Base-by-base conservation (phyloP, 2,329 filamentous ascomycete species). In the Sordariomycetes sp. region DNA sequence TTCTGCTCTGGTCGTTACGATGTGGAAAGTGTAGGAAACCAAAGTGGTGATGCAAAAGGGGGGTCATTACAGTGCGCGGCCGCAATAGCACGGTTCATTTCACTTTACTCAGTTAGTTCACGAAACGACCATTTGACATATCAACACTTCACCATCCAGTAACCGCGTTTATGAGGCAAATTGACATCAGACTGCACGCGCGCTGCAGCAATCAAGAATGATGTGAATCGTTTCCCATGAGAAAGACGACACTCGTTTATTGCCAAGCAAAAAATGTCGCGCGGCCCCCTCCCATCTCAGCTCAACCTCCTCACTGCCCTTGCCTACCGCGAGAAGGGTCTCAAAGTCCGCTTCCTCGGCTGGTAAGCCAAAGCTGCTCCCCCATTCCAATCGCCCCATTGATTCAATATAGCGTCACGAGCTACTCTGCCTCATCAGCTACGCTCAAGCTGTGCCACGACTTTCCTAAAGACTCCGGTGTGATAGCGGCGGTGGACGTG, bases 271-370 rank as follows among this genome's bases (percentile, higher is more conserved):
- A 39, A 23, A 34, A 75, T 74, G 71, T 70, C 68, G 15, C 59
- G 58, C 41, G 74, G 71, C 8, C 82, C 84, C 19, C 61, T 75
- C 21, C 72, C 86, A 6, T 80, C 79, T 16, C 66, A 61, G 38
- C 63, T 79, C 26, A 75, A 79, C 39, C 75, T 86, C 39, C 65
- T 90, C 35, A 75, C 72, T 11, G 63, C 72, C 37, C 59, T 88
- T 11, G 61, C 70, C 4, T 50, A 51, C 33, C 62, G 63, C 32
- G 50, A 61, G n/a, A 43, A 62, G 11, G 73, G 74, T 26, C 73
- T 77, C n/a, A 96, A 96, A 61, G 81, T 95, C 40, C 80, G 90
- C 40, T 94, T 96, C 56, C 61, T 96, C 33, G 88, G 86, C 57
- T 95, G 88, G 90, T 94, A 70, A 62, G 77, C n/a, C n/a, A n/a